Base-by-base conservation (phyloP, 345 rosid species). In the Lenwebbia sp. region DNA sequence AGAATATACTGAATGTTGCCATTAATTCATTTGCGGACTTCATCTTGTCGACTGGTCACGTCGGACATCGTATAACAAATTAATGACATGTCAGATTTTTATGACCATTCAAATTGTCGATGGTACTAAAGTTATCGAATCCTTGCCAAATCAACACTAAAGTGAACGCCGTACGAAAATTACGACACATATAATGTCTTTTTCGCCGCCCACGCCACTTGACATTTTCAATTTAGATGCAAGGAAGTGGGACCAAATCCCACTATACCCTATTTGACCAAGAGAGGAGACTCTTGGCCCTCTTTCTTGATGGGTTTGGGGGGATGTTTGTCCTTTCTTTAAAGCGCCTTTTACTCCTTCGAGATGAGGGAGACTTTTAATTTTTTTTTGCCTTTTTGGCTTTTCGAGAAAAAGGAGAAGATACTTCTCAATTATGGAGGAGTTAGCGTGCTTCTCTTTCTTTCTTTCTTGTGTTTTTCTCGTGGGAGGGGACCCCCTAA, bases 171-270 rank as follows among this genome's bases (percentile, higher is more conserved):
- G 3, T 2, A 17, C 10, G 44, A 70, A 33, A 65, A 65, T 19
- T 10, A 65, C 4, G 2, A 4, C 21, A 33, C 1, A 8, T 17
- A 17, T 15, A 15, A 62, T 0, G 0, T 30, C 12, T 0, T 15
- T 28, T 30, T 15, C 40, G 4, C 5, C 7, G 0, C 0, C 30
- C 23, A 0, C 41, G 28, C 9, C 41, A 1, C 22, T 62, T 21
- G 40, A 30, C 75, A 70, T 70, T 70, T 70, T 44, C 78, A 33
- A 70, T 19, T 33, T 33, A 70, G 78, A 70, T 70, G 78, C n/a
- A 10, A 23, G 2, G 40, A 17, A 1, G 47, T 70, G 44, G 78
- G 78, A 70, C 78, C 78, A 33, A 70, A 33, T 70, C 6, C 44
- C 78, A 65, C 78, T 33, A 70, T 30, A 21, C 25, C 78, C 78